A percentile compares a stretch with the other conserved stretches of the same genome.
Evolutionary conservation across 441 rosid species (phyloP).

Genomic region (Erodium texanum): DNA sequence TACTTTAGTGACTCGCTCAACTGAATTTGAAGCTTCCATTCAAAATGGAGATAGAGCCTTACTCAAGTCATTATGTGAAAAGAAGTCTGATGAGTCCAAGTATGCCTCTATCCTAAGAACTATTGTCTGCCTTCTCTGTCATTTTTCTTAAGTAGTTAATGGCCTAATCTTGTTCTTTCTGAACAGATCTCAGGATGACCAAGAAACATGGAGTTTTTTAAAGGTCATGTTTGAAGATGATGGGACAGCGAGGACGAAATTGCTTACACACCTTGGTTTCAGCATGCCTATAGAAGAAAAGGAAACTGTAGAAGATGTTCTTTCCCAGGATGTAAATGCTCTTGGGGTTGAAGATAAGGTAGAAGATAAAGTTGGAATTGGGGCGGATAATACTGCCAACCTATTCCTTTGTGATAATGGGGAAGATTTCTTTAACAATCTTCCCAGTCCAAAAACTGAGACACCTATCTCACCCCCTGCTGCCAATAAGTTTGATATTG

Average conservation of each 20-base stretch:
- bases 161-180: constrained; percentile 19
- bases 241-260: constrained; percentile 82
- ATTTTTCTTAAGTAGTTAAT: constrained; percentile 15
- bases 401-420: constrained; percentile 70
- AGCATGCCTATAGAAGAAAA: constrained; percentile 53
- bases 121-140: constrained; percentile 6
- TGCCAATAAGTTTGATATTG: constrained; percentile 33
- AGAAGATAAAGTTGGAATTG: constrained; percentile 35
- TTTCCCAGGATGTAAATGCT: constrained; percentile 48
- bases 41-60: constrained; percentile 78
- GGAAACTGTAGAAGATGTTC: constrained; percentile 35
- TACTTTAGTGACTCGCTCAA: constrained; percentile 61
- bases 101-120: constrained; percentile 34
- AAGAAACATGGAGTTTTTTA: constrained; percentile 87
- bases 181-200: constrained; percentile 72
- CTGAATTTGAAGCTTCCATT: constrained; percentile 89
- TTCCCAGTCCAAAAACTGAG: constrained; percentile 88
- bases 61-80: constrained; percentile 67
- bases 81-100: constrained; percentile 78
- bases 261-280: constrained; percentile 92
- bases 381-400: constrained; percentile 34
- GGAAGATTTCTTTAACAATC: constrained; percentile 94
- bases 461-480: constrained; percentile 47
- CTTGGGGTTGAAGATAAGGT: constrained; percentile 44
- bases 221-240: constrained; percentile 98